These are phyloP conservation scores for Penicillium sp. DNA, from an alignment of 2,329 filamentous ascomycete species.

Conservation along the genomic window DNA sequence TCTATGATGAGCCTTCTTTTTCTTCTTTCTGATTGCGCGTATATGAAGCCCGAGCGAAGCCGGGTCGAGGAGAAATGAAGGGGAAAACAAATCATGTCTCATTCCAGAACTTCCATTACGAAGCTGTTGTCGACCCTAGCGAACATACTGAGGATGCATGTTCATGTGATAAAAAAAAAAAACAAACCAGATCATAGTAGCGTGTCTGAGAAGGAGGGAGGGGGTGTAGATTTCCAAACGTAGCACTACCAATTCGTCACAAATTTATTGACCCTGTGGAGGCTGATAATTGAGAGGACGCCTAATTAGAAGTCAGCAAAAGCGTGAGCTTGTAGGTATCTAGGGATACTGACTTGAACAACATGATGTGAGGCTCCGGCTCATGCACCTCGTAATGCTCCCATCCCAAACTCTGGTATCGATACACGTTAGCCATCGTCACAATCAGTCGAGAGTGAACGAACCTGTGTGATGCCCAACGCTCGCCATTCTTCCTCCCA, in stretches of 20 bases:
- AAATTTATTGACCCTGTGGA: slow-evolving; percentile 45
- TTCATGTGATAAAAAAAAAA: slow-evolving; percentile 14
- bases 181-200: slow-evolving; percentile 5
- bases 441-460: slow-evolving; percentile 17
- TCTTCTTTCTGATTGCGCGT: neutral
- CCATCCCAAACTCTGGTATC: slow-evolving; percentile 83
- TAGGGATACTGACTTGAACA: slow-evolving; percentile 78
- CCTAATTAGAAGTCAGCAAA: slow-evolving; percentile 45
- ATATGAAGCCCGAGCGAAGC: slow-evolving; percentile 10
- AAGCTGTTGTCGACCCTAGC: slow-evolving; percentile 24
- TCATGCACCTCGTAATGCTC: slow-evolving; percentile 99
- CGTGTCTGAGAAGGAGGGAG: slow-evolving; percentile 4
- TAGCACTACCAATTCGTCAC: slow-evolving; percentile 11
- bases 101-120: slow-evolving; percentile 28
- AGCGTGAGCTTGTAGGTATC: slow-evolving; percentile 10
- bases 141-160: slow-evolving; percentile 18
- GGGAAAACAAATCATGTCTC: slow-evolving; percentile 26
- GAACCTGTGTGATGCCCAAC: slow-evolving; percentile 91
- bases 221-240: slow-evolving; percentile 8
- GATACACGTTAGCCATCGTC: slow-evolving; percentile 8
- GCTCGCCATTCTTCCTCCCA: slow-evolving; percentile 99
- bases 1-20: neutral
- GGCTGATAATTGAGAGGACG: slow-evolving; percentile 81
- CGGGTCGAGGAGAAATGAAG: slow-evolving; percentile 11
- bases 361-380: slow-evolving; percentile 93